phyloP scores from a whole-genome alignment of 2,329 filamentous ascomycete species.

The Thelonectria olida region DNA sequence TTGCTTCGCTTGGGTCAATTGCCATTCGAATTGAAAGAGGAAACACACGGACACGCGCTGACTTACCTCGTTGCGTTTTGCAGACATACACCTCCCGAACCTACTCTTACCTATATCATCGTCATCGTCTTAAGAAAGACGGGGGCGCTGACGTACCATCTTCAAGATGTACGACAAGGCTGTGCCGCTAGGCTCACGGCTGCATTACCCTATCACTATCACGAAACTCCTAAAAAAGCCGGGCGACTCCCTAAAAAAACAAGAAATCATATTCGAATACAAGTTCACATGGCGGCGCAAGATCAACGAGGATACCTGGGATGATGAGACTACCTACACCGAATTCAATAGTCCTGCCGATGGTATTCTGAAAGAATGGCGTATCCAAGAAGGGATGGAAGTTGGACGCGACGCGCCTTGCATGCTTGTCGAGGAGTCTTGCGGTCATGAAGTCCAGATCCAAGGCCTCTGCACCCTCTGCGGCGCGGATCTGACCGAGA shows the following conservation, averaged over 20 bases:
- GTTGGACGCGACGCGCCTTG: slow-evolving; percentile 67
- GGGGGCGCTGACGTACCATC: neutral
- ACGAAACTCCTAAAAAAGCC: slow-evolving; percentile 81
- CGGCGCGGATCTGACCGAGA: slow-evolving; percentile 95
- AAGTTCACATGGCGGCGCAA: slow-evolving; percentile 82
- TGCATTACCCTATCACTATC: slow-evolving; percentile 94
- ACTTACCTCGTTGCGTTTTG: neutral
- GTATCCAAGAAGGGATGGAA: slow-evolving; percentile 72
- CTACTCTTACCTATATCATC: neutral
- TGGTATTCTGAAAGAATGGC: slow-evolving; percentile 81
- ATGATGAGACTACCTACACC: slow-evolving; percentile 73
- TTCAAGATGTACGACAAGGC: slow-evolving; percentile 50
- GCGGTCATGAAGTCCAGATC: slow-evolving; percentile 90
- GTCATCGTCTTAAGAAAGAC: slow-evolving; percentile 2
- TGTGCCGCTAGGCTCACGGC: slow-evolving; percentile 65
- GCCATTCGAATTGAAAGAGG: neutral
- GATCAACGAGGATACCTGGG: slow-evolving; percentile 71
- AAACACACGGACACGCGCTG: slow-evolving; percentile 17
- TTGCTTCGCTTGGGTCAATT: slow-evolving; percentile 1
- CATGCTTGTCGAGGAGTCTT: slow-evolving; percentile 88
- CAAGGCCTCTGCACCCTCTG: slow-evolving; percentile 91
- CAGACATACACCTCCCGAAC: slow-evolving; percentile 22
- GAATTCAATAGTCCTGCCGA: slow-evolving; percentile 87
- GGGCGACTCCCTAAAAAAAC: slow-evolving; percentile 78
- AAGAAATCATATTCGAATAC: slow-evolving; percentile 86